Evolutionary conservation across 495 filamentous ascomycete genomes (phyloP).

Genomic region (Penicillium egyptiacum): DNA sequence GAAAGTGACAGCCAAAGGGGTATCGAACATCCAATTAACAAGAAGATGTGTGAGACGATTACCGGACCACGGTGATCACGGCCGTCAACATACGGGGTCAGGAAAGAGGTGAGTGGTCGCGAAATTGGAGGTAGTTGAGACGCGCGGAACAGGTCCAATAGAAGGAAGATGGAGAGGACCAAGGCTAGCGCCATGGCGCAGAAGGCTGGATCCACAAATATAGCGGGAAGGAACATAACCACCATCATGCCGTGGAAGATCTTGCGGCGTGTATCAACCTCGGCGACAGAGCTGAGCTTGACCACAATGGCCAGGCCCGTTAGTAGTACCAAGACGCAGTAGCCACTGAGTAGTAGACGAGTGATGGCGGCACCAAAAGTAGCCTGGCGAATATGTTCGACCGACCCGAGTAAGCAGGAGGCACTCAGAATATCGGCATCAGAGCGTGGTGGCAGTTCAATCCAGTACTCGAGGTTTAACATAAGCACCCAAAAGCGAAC

Average conservation of each 20-base stretch:
- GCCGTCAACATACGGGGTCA: constrained; percentile 93
- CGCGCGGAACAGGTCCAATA: constrained; percentile 86
- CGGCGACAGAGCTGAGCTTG: constrained; percentile 64
- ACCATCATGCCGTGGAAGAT: constrained; percentile 99
- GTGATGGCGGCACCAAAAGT: constrained; percentile 74
- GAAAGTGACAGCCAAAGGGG: constrained; percentile 88
- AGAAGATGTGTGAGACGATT: constrained; percentile 92
- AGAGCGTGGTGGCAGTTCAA: constrained; percentile 62
- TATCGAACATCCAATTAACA: constrained; percentile 93
- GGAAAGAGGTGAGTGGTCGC: constrained; percentile 74
- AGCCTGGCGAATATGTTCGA: constrained; percentile 55
- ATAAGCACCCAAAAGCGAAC: constrained; percentile 67
- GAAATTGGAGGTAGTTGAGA: constrained; percentile 88
- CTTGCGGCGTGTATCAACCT: constrained; percentile 96
- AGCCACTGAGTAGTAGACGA: constrained; percentile 71
- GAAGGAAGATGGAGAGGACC: constrained; percentile 75
- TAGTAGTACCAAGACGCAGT: constrained; percentile 68
- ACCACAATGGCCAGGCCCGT: constrained; percentile 72
- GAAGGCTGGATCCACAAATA: constrained; percentile 82
- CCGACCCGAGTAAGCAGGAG: constrained; percentile 54
- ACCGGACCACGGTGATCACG: constrained; percentile 90
- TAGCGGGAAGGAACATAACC: constrained; percentile 84
- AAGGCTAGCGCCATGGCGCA: constrained; percentile 72
- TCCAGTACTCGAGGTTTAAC: constrained; percentile 70
- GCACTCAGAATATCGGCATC: constrained; percentile 29